These are phyloP conservation scores for Parvularia atlantis DNA, from an alignment of 78 protist genomes.

Conservation along the genomic window DNA sequence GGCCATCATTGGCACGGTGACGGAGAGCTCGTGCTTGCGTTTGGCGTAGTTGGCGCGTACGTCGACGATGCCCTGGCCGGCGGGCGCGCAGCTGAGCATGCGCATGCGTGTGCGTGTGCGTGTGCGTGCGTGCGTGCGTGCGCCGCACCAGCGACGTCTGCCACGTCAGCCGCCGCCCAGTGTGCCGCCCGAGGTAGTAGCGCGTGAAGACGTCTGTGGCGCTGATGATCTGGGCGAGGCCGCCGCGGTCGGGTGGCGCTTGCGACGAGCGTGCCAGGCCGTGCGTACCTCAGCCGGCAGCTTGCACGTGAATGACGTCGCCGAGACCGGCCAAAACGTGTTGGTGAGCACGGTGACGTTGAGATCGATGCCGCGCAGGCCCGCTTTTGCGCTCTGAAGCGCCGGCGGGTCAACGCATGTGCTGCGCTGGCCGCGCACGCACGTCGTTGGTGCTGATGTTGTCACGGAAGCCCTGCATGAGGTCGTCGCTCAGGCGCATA, in stretches of 20 bases:
- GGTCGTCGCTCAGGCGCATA: slow-evolving; percentile 65
- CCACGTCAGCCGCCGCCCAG: slow-evolving; percentile 79
- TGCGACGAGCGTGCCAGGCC: neutral
- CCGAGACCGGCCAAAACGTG: slow-evolving; percentile 75
- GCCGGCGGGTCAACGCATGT: neutral
- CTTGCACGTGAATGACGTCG: neutral
- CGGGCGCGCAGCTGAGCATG: too few species aligned
- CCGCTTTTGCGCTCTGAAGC: neutral
- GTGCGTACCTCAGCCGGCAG: neutral
- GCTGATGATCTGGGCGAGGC: neutral
- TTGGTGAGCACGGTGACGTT: slow-evolving; percentile 76
- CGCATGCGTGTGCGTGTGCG: neutral
- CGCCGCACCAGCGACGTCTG: slow-evolving; percentile 45
- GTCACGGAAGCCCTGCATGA: slow-evolving; percentile 45
- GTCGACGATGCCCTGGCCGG: slow-evolving; percentile 66
- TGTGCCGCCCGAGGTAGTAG: slow-evolving; percentile 62
- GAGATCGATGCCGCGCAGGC: slow-evolving; percentile 22
- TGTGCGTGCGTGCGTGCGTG: too few species aligned
- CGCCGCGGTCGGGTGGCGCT: neutral
- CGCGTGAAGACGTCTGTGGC: slow-evolving; percentile 28
- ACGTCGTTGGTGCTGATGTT: neutral
- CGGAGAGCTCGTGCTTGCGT: slow-evolving; percentile 7
- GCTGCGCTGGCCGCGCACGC: neutral
- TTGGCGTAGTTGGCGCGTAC: slow-evolving; percentile 50
- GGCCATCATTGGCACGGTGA: slow-evolving; percentile 17